Base-by-base conservation (phyloP, 2,329 filamentous ascomycete genomes). In the Colletotrichum agaves region DNA sequence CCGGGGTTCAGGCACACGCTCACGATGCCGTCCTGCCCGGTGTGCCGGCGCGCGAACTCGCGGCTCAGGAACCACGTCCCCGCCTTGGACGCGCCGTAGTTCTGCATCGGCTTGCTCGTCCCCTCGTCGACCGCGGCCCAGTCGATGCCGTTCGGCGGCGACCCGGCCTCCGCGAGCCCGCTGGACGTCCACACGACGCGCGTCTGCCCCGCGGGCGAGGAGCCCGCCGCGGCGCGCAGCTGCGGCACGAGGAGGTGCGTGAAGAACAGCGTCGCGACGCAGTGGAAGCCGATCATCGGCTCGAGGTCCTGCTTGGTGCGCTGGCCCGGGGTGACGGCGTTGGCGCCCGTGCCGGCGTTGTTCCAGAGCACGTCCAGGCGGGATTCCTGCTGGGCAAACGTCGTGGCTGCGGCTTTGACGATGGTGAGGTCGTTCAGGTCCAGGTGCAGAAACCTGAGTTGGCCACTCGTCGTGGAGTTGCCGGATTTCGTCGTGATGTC, bases 351-450 rank as follows among this genome's bases (percentile, higher is more conserved):
- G 0, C 75, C 76, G 1, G 80, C 79, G 8, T 82, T 80, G 70
- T 82, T 81, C 74, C 75, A 80, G 0, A 85, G 74, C 5, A 84
- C 77, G 55, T 84, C 77, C 1, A 85, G 77, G 2, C 75, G 72
- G 7, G 73, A 70, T 67, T 84, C 82, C 8, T 76, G 74, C 1
- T 69, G 60, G 0, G 76, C 63, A 57, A 84, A 84, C 3, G 64
- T 69, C 8, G 77, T 71, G 0, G 77, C 82, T 1, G 79, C 75
- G 0, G 76, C 60, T 61, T 78, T 80, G 70, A 83, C 80, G 2
- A 75, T 79, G 1, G 73, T 66, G 11, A 85, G 74, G 69, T 85
- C 79, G 58, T 78, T 74, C 2, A 86, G 78, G 49, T 84, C 79
- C 5, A 79, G 69, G 6, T 73, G 71, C n/a, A 82, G 73, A 62